phyloP scores from a whole-genome alignment of 306 rosid genomes.

The Trifolium fragiferum region DNA sequence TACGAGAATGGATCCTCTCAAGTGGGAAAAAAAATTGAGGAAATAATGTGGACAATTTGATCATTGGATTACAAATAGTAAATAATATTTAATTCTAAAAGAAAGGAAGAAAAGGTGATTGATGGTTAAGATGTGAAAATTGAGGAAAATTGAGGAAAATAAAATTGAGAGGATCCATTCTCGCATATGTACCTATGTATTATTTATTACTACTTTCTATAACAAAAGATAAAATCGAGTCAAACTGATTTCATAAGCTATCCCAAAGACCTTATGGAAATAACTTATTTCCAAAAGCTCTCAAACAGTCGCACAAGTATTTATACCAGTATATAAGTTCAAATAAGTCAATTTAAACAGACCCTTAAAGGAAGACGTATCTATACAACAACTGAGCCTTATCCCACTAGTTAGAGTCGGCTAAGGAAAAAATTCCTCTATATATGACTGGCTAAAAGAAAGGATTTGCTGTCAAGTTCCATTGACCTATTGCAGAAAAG shows the following conservation, averaged over 20 bases:
- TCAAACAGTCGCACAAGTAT: background rate
- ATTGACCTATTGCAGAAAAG: background rate
- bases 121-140: too few species aligned
- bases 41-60: too few species aligned
- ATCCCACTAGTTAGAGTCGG: background rate
- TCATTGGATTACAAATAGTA: too few species aligned
- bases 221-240: background rate
- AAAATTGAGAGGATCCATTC: too few species aligned
- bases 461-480: conserved; percentile 7
- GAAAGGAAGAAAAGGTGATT: too few species aligned
- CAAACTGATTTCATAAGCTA: background rate
- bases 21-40: too few species aligned
- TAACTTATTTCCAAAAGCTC: background rate
- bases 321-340: too few species aligned
- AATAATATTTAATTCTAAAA: too few species aligned
- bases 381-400: background rate
- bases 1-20: too few species aligned
- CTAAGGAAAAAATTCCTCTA: background rate
- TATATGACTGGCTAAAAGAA: conserved; percentile 6
- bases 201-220: too few species aligned
- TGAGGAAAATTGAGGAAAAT: too few species aligned
- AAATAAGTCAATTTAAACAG: background rate
- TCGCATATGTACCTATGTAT: background rate
- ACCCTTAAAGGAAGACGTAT: background rate
- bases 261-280: background rate